Conservation (phyloP, 805 yeast species). For the Wickerhamomyces bisporus region DNA sequence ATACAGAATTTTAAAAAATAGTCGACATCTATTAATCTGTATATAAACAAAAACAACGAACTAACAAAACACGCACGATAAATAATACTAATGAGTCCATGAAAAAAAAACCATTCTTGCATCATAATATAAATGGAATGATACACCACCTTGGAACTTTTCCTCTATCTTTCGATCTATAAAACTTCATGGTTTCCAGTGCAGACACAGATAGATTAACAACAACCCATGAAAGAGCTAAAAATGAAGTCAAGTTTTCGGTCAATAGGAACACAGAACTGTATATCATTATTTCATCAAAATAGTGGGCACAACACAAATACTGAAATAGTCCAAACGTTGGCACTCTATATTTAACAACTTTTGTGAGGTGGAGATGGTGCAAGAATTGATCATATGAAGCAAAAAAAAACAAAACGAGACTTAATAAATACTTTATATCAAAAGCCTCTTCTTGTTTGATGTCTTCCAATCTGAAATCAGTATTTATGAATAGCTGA, state of each 20-base stretch:
- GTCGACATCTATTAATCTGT: too few species aligned
- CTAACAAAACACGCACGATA: too few species aligned
- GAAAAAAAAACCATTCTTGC: neutral
- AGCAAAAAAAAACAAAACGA: constrained; percentile 21
- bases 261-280: constrained; percentile 24
- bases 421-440: constrained; percentile 5
- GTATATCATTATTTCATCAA: constrained; percentile 61
- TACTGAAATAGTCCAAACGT: constrained; percentile 40
- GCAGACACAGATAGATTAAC: constrained; percentile 54
- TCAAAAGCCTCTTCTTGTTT: constrained; percentile 4
- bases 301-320: constrained; percentile 64
- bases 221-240: constrained; percentile 26
- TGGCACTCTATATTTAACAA: constrained; percentile 44
- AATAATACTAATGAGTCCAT: neutral
- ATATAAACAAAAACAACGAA: too few species aligned
- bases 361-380: constrained; percentile 21
- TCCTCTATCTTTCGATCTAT: constrained; percentile 25
- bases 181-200: constrained; percentile 44
- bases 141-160: constrained; percentile 28
- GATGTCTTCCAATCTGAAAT: constrained; percentile 10
- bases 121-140: constrained; percentile 32
- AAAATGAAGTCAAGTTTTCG: constrained; percentile 15
- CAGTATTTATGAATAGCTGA: constrained; percentile 28
- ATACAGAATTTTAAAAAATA: constrained; percentile 2
- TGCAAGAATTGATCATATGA: constrained; percentile 40